Evolutionary conservation across 305 asterid species (phyloP), one percentile per base, ranked within the genome.

Genomic region (Caryopteris hybrid): DNA sequence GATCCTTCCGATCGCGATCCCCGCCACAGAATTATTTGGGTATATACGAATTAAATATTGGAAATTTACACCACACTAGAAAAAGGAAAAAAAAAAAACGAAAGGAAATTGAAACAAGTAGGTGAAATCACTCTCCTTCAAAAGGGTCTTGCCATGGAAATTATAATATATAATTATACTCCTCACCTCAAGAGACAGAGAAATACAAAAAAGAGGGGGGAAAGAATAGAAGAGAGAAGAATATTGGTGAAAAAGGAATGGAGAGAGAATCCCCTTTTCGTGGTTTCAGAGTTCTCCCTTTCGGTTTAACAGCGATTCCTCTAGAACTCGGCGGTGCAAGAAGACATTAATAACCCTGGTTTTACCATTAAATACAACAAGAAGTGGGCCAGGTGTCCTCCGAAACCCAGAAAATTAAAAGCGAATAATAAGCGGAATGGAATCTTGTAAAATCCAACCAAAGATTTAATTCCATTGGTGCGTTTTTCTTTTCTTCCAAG

Each of bases 201-300:
- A 52, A 17, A 39, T 56, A 9, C 4, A 13, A 18, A 58, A 25
- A 29, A 29, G 56, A 9, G 34, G 3, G 22, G 63, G 33, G 21
- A 34, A 23, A 21, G 14, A 8, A n/a, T 5, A 23, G 29, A 47
- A 12, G 46, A 51, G 53, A 22, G 34, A 38, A 9, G 9, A 8
- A 1, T 8, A 8, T 8, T 8, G 41, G 9, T 8, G 2, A 38
- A 27, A 64, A 50, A 59, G 29, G 36, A 10, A 55, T 2, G 43
- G 31, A 51, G 77, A 57, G 70, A 67, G 83, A 75, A 74, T 71
- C 78, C 78, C 77, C 64, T 70, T 74, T 78, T 67, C 80, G 68
- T 61, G 72, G 69, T 27, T 27, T 36, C 27, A n/a, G 73, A 56
- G 79, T 71, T 60, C 34, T 63, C 52, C 22, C 64, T 54, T 70